phyloP scores from a whole-genome alignment of 176 grass and related monocot species.

The Coix lacrymajobi region DNA sequence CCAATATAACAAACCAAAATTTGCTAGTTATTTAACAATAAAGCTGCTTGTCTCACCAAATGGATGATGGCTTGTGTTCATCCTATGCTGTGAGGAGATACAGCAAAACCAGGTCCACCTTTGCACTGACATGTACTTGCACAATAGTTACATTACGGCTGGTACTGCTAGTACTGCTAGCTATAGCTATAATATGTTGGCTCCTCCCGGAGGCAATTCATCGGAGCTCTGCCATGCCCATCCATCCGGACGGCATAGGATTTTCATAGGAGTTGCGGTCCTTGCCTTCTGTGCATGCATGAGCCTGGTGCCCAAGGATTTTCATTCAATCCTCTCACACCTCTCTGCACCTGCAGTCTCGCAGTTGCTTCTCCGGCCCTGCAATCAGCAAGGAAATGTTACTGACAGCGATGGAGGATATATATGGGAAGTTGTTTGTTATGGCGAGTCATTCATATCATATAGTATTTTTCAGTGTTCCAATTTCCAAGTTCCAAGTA shows the following conservation, averaged over 20 bases:
- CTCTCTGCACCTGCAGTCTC: constrained; percentile 1
- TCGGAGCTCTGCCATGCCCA: background rate
- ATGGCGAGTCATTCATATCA: background rate
- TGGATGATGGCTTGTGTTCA: constrained; percentile 15
- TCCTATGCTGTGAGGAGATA: constrained; percentile 3
- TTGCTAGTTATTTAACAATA: constrained; percentile 3
- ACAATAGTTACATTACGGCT: constrained; percentile 32
- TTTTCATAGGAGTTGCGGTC: background rate
- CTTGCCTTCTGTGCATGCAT: constrained; percentile 30
- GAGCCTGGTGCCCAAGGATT: background rate
- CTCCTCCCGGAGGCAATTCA: background rate
- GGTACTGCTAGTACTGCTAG: background rate
- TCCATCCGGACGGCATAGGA: background rate
- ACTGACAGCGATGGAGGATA: background rate
- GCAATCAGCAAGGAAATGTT: constrained; percentile 6
- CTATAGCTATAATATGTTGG: constrained; percentile 27
- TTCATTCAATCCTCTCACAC: constrained; percentile 21
- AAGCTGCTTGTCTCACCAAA: constrained; percentile 9
- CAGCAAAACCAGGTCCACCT: constrained; percentile 30
- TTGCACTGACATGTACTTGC: constrained; percentile 45
- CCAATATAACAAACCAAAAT: background rate
- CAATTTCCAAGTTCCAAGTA: background rate
- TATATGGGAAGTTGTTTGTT: background rate
- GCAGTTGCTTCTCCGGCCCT: background rate
- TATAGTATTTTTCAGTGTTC: background rate